Percentiles rank a stretch among this genome's conserved stretches.
These are phyloP conservation scores for Solanum corneliomulleri DNA, from an alignment of 257 asterid genomes.

Conservation along the genomic window DNA sequence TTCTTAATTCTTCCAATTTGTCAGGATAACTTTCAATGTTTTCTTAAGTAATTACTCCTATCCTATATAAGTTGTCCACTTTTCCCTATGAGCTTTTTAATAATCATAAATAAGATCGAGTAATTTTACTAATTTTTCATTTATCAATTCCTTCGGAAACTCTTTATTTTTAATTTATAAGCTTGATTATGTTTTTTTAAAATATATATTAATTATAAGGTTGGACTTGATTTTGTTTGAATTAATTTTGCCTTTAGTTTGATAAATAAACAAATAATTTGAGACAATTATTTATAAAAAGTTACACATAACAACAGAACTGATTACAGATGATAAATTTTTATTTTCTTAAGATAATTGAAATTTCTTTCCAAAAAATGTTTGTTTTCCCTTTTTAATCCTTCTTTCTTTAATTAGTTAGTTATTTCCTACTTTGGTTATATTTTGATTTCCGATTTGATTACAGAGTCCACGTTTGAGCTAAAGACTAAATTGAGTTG, in stretches of 20 bases:
- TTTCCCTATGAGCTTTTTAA: fast-evolving
- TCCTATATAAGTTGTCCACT: neutral
- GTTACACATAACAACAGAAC: neutral
- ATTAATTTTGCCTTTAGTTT: neutral
- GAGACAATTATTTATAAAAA: neutral
- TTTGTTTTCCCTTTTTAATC: neutral
- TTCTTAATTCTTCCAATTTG: neutral
- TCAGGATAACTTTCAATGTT: neutral
- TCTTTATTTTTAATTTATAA: neutral
- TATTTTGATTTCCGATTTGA: too few relatives aligned
- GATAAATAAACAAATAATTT: neutral
- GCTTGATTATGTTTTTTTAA: neutral
- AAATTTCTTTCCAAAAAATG: neutral
- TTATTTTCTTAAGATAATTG: neutral
- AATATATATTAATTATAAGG: neutral
- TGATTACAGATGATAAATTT: neutral
- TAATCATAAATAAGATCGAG: neutral
- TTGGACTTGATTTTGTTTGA: neutral
- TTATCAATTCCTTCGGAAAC: neutral
- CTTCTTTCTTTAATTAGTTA: neutral
- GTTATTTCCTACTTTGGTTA: neutral
- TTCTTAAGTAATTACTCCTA: neutral
- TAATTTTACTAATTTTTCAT: neutral
- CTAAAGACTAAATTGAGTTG: too few relatives aligned
- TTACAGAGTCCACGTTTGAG: too few relatives aligned